These are phyloP conservation scores for Hypoxylon sp. DNA, from an alignment of 2,329 filamentous ascomycete genomes.

Conservation along the genomic window DNA sequence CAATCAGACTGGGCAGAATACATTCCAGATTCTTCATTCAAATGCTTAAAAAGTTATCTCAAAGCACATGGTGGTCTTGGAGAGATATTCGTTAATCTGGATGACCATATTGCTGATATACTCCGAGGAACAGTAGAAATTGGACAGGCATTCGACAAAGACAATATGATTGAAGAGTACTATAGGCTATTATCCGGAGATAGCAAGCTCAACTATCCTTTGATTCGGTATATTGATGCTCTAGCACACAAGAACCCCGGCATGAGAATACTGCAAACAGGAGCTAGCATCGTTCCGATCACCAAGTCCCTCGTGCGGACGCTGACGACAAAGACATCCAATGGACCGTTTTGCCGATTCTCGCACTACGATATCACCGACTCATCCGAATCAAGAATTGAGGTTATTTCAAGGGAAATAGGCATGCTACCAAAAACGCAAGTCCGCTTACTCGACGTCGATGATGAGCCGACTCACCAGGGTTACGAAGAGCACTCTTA, in stretches of 20 bases:
- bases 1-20: no score
- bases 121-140: no score
- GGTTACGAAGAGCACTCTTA: background rate
- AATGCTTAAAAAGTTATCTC: no score
- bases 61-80: no score
- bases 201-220: no score
- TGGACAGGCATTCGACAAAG: no score
- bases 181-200: no score
- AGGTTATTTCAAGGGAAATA: background rate
- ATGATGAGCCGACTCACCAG: background rate
- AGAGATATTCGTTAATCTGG: no score
- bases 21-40: no score
- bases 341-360: background rate
- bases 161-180: no score
- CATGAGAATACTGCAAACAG: conserved; percentile 1
- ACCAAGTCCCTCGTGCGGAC: background rate
- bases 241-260: conserved; percentile 3
- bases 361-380: background rate
- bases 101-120: no score
- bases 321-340: background rate
- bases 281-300: background rate
- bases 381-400: background rate
- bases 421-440: background rate
- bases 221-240: background rate
- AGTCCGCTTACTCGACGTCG: background rate